Conservation (phyloP, 768 basidiomycete genomes). For the Infundibulicybe gibba region DNA sequence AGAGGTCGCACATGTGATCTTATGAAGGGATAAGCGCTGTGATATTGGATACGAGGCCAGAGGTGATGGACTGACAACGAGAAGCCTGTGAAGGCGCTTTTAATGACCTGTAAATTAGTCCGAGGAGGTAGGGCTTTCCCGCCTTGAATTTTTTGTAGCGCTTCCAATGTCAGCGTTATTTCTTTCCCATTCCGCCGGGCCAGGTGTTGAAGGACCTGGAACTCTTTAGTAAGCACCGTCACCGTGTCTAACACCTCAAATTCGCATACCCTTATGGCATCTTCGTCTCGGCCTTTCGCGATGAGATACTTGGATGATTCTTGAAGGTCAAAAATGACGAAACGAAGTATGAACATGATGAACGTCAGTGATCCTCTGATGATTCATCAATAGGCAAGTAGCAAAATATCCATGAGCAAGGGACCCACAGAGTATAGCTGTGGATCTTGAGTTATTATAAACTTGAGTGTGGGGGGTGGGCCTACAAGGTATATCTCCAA, state of each 20-base stretch:
- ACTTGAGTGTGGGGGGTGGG: conserved; percentile 7
- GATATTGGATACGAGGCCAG: not conserved
- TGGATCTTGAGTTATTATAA: not conserved
- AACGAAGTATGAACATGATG: conserved; percentile 50
- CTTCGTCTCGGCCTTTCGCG: conserved; percentile 51
- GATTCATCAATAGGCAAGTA: not conserved
- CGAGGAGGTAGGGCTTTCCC: conserved; percentile 9
- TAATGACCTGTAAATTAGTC: conserved; percentile 25
- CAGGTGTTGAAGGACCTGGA: conserved; percentile 43
- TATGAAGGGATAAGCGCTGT: not conserved
- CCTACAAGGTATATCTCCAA: conserved; percentile 55
- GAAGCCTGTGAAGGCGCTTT: conserved; percentile 29
- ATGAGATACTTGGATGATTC: conserved; percentile 63
- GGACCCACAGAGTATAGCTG: conserved; percentile 37
- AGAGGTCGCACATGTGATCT: conserved; percentile 49
- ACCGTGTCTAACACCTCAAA: not conserved
- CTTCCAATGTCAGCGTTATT: conserved; percentile 41
- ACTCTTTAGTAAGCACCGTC: not conserved
- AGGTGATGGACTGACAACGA: conserved; percentile 30
- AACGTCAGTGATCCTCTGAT: conserved; percentile 44
- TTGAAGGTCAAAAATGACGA: conserved; percentile 53
- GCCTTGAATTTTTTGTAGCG: conserved; percentile 29
- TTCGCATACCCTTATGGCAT: conserved; percentile 41
- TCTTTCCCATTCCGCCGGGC: conserved; percentile 43
- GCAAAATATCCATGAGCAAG: not conserved